phyloP scores from a whole-genome alignment of 2,329 filamentous ascomycete genomes.

The Hymenoscyphus infarciens region DNA sequence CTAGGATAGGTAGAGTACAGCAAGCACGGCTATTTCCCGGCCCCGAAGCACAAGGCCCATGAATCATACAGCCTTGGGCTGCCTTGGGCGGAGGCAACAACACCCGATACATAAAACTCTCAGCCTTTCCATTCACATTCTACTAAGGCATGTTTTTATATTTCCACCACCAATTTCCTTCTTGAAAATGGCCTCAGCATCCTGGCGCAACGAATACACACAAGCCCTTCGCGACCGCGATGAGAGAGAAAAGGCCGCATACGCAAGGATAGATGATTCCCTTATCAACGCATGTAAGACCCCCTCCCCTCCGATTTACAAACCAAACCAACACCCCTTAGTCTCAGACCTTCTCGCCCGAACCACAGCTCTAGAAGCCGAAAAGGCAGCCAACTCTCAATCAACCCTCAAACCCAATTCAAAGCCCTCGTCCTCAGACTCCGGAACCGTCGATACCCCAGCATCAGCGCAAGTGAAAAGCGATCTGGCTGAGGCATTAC shows the following conservation, averaged over 20 bases:
- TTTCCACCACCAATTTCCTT: neutral
- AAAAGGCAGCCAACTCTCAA: conserved; percentile 43
- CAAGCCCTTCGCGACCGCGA: conserved; percentile 69
- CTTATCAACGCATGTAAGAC: conserved; percentile 75
- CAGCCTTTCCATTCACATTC: too few species aligned
- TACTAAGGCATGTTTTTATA: neutral
- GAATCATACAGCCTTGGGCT: too few species aligned
- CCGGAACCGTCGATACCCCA: neutral
- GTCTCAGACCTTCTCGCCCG: conserved; percentile 66
- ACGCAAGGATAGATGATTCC: conserved; percentile 54
- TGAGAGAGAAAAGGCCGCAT: conserved; percentile 61
- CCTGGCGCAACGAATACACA: conserved; percentile 78
- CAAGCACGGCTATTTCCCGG: too few species aligned
- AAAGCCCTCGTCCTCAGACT: conserved; percentile 18
- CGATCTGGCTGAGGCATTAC: conserved; percentile 74
- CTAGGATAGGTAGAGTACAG: too few species aligned
- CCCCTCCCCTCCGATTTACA: conserved; percentile 6
- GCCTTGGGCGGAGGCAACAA: too few species aligned
- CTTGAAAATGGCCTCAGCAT: conserved; percentile 14
- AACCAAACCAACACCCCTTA: conserved; percentile 34
- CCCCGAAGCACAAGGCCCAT: too few species aligned
- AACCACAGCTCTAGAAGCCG: conserved; percentile 58
- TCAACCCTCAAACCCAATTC: conserved; percentile 29
- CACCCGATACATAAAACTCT: too few species aligned
- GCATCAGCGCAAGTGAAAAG: conserved; percentile 52